Percentiles rank a stretch among this genome's conserved stretches.
phyloP scores from a whole-genome alignment of 148 eudicot genomes.

The Euryodendron excelsum region DNA sequence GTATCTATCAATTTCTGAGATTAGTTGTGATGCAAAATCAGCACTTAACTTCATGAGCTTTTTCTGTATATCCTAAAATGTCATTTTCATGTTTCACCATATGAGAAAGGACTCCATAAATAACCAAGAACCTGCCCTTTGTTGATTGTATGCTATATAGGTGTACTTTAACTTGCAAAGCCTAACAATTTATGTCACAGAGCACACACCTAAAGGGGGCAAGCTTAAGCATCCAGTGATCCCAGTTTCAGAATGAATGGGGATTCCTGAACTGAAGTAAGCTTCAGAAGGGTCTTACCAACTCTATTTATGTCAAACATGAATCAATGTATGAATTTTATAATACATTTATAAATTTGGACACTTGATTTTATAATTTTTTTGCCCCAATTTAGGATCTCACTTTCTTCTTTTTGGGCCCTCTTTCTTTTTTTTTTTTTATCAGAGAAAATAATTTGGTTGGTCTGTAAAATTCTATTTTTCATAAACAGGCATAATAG shows the following conservation, averaged over 20 bases:
- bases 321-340: too few species aligned
- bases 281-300: not conserved
- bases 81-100: not conserved
- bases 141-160: not conserved
- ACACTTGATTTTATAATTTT: too few species aligned
- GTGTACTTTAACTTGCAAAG: not conserved
- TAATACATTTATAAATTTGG: too few species aligned
- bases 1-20: too few species aligned
- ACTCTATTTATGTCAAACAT: not conserved
- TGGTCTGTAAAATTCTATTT: not conserved
- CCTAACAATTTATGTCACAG: not conserved
- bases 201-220: not conserved
- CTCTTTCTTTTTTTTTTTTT: too few species aligned
- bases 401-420: not conserved
- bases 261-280: too few species aligned
- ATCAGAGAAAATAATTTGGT: not conserved
- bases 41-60: not conserved
- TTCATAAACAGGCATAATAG: not conserved
- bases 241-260: too few species aligned
- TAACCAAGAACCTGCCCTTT: not conserved
- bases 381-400: not conserved
- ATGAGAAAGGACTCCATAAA: too few species aligned
- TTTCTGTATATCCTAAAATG: not conserved
- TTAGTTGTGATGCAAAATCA: too few species aligned
- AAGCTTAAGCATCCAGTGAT: not conserved